Percentiles rank a stretch among this genome's conserved stretches.
phyloP scores from a whole-genome alignment of 169 alveolate species.

The Plasmodium yoelii region DNA sequence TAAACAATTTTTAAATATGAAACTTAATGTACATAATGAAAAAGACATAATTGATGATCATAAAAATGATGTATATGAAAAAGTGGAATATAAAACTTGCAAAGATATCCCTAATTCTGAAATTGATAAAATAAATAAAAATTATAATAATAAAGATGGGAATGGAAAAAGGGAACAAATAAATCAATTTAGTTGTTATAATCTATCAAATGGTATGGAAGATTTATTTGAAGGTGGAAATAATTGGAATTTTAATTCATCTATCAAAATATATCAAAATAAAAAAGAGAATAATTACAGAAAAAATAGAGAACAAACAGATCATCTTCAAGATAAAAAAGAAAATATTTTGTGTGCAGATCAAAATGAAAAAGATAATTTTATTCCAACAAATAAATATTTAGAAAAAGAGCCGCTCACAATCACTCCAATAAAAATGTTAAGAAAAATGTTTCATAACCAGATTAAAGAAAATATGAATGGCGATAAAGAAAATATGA shows the following conservation, averaged over 20 bases:
- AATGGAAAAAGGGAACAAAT: too few relatives aligned
- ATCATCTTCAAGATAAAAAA: neutral
- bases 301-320: too few relatives aligned
- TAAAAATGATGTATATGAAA: too few relatives aligned
- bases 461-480: constrained; percentile 15
- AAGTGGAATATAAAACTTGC: too few relatives aligned
- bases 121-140: too few relatives aligned
- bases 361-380: neutral
- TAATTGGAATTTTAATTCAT: neutral
- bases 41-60: too few relatives aligned
- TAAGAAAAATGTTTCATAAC: constrained; percentile 42
- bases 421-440: constrained; percentile 8
- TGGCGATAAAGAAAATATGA: neutral
- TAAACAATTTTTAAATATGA: too few relatives aligned
- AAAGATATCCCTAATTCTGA: too few relatives aligned
- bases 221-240: neutral
- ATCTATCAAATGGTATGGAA: too few relatives aligned
- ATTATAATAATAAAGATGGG: too few relatives aligned
- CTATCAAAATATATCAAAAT: neutral
- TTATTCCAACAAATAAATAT: neutral
- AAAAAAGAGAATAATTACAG: neutral
- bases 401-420: constrained; percentile 16
- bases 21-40: too few relatives aligned
- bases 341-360: constrained; percentile 14
- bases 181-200: too few relatives aligned